These are phyloP conservation scores for Lindgomyces ingoldianus DNA, from an alignment of 495 filamentous ascomycete species.

Conservation along the genomic window DNA sequence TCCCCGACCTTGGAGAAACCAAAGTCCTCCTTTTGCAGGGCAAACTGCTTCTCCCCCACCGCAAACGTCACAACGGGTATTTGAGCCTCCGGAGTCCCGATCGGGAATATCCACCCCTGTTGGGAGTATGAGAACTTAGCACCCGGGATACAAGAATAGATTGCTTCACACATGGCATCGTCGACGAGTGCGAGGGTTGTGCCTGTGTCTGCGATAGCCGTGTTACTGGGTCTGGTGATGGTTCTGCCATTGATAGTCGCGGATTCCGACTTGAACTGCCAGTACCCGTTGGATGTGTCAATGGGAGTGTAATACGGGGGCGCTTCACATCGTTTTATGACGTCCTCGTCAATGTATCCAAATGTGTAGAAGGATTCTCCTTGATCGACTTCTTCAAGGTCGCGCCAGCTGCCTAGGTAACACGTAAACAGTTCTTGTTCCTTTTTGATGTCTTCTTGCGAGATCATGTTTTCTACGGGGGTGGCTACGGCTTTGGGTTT, in stretches of 20 bases:
- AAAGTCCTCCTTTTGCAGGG: constrained; percentile 71
- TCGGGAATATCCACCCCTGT: constrained; percentile 72
- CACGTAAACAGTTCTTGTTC: constrained; percentile 70
- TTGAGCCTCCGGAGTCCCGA: constrained; percentile 54
- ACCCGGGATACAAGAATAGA: constrained; percentile 72
- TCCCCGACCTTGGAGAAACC: constrained; percentile 63
- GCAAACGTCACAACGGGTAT: constrained; percentile 70
- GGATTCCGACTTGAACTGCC: constrained; percentile 65
- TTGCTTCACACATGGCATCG: constrained; percentile 63
- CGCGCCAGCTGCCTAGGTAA: constrained; percentile 66
- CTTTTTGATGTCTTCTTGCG: constrained; percentile 63
- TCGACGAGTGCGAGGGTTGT: constrained; percentile 72
- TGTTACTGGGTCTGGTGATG: constrained; percentile 61
- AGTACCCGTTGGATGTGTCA: constrained; percentile 72
- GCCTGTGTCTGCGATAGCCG: constrained; percentile 78
- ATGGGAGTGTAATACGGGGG: constrained; percentile 64
- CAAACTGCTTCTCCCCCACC: constrained; percentile 65
- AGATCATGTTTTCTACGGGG: constrained; percentile 75
- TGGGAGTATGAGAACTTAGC: constrained; percentile 61
- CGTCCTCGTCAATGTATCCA: constrained; percentile 70
- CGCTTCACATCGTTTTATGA: constrained; percentile 54
- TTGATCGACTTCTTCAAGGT: constrained; percentile 56
- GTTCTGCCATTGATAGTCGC: constrained; percentile 62
- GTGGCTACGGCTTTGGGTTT: constrained; percentile 62
- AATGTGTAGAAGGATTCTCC: constrained; percentile 76